Conservation (phyloP, 306 rosid species). For the Crotalaria pallida region DNA sequence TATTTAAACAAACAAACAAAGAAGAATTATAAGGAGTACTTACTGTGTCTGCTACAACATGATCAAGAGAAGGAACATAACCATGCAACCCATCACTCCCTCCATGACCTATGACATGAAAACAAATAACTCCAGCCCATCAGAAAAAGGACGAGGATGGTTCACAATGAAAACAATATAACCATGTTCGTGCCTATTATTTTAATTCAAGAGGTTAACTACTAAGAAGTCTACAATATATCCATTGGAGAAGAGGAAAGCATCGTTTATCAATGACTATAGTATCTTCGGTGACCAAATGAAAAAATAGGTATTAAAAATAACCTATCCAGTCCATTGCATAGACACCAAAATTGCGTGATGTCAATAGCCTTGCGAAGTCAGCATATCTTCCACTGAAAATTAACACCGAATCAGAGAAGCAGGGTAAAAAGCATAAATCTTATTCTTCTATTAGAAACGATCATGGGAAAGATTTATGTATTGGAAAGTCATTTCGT, state of each 20-base stretch:
- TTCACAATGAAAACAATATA: not conserved
- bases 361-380: constrained; percentile 76
- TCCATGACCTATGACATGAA: constrained; percentile 72
- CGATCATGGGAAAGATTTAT: not conserved
- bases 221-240: not conserved
- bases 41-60: constrained; percentile 96
- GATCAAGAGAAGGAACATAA: constrained; percentile 95
- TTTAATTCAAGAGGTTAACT: not conserved
- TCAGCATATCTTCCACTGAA: constrained; percentile 92
- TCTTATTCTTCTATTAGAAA: not conserved
- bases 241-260: not conserved
- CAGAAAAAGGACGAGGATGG: not conserved
- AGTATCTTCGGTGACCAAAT: not conserved
- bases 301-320: not conserved
- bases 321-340: constrained; percentile 99
- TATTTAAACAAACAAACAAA: not conserved
- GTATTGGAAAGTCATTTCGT: not conserved
- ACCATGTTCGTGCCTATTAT: not conserved
- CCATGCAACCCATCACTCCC: constrained; percentile 99
- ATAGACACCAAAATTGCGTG: constrained; percentile 83
- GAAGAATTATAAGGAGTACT: constrained; percentile 26
- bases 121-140: constrained; percentile 6
- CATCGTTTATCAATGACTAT: not conserved
- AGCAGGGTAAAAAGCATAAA: not conserved
- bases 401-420: constrained; percentile 23